Evolutionary conservation across 305 asterid genomes (phyloP).

Genomic region (Fraxinus platypoda): DNA sequence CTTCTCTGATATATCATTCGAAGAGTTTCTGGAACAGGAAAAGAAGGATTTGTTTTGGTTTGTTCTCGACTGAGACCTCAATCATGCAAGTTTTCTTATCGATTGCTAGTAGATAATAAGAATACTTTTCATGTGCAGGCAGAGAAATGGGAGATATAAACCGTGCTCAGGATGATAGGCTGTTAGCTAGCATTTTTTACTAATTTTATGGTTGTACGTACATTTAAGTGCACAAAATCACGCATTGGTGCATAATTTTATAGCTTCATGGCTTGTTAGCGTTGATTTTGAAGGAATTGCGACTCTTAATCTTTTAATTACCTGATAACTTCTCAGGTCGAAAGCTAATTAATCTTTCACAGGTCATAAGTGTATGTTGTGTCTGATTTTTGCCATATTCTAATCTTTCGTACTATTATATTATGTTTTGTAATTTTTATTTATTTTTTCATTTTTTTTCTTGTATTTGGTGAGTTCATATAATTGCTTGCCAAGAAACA

Average conservation of each 20-base stretch:
- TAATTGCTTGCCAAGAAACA: too few relatives aligned
- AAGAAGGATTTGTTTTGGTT: constrained; percentile 84
- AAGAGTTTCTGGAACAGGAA: constrained; percentile 75
- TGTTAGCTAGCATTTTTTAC: constrained; percentile 15
- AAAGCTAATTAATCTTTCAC: not conserved
- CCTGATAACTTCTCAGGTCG: not conserved
- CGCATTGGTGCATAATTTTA: constrained; percentile 39
- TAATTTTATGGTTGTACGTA: constrained; percentile 36
- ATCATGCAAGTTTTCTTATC: not conserved
- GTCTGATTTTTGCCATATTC: not conserved
- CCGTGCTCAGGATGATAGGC: constrained; percentile 39
- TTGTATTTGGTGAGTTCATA: too few relatives aligned
- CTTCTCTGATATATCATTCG: constrained; percentile 67
- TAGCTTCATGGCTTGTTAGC: constrained; percentile 39
- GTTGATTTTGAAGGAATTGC: constrained; percentile 24
- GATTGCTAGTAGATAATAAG: constrained; percentile 11
- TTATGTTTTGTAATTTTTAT: not conserved
- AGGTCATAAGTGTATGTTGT: not conserved
- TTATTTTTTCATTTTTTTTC: too few relatives aligned
- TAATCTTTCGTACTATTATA: not conserved
- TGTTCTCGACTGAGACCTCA: constrained; percentile 22
- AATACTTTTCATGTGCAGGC: constrained; percentile 49
- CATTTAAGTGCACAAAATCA: constrained; percentile 29
- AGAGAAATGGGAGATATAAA: constrained; percentile 56
- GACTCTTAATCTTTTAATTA: not conserved